Evolutionary conservation across 169 alveolate genomes (phyloP), one percentile per base, ranked within the genome.

Genomic region (Cryptosporidium sp.): DNA sequence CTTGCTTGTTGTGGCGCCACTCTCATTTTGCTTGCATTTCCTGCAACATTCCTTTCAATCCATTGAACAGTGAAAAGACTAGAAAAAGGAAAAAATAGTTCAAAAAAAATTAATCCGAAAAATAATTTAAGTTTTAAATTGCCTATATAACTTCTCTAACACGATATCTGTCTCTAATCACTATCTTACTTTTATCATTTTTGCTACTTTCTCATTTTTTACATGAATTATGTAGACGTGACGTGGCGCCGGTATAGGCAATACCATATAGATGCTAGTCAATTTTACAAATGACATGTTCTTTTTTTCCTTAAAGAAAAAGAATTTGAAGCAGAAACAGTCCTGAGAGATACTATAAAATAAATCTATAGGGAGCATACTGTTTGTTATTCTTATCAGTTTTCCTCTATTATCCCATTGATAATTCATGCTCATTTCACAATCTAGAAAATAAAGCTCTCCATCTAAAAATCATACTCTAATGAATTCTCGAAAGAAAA

Each of bases 181-280:
- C 56, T 48, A 48, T 14, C 56, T 48, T 21, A 9, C 31, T 16
- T 56, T 56, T 56, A 9, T 21, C 8, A 42, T n/a, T 56, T 56
- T 56, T 56, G 8, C 29, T 26, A 12, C 1, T 53, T 69, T 69
- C 48, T 31, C 44, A 69, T 16, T 26, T 31, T 52, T 53, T 29
- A 73, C 86, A 73, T 73, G 86, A 73, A 35, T 4, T 4, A 1
- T 21, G 69, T n/a, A 73, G 86, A 73, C 86, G 33, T 26, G 72
- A 73, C 70, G 56, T 73, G 86, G 86, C 86, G 86, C 86, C 61
- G 68, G 31, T 42, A 56, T 35, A 42, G 44, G 33, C 86, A 72
- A 60, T 73, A 73, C 86, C 86, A 26, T n/a, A 5, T 73, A 6
- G 18, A 33, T 31, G 68, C 70, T 65, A 31, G 3, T 3, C 21